Evolutionary conservation across 176 grass and related monocot genomes (phyloP).

Genomic region (Guadua angustifolia): DNA sequence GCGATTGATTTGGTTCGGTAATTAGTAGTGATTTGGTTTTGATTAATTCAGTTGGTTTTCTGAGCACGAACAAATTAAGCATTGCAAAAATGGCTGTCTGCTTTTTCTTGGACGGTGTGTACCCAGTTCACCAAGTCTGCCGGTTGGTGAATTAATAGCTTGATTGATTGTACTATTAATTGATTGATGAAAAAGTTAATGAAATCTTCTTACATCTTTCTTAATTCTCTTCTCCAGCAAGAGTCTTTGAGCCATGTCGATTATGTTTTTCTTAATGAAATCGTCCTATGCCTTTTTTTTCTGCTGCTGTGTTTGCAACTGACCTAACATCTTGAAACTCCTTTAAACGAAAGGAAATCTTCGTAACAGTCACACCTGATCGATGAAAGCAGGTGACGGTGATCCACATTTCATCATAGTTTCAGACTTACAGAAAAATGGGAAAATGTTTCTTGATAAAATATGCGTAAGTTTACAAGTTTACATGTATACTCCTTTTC

Average conservation of each 20-base stretch:
- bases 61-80: constrained; percentile 36
- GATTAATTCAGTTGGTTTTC: constrained; percentile 46
- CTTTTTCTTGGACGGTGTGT: constrained; percentile 66
- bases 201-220: constrained; percentile 22
- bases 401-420: background rate
- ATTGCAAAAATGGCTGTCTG: constrained; percentile 48
- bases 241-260: constrained; percentile 32
- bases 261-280: background rate
- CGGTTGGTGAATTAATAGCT: constrained; percentile 53
- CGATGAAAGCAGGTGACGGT: background rate
- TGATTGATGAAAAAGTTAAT: constrained; percentile 47
- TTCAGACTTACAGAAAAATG: background rate
- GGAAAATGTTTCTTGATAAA: background rate
- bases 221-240: constrained; percentile 22
- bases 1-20: constrained; percentile 35
- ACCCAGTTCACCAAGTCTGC: constrained; percentile 56
- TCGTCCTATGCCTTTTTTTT: background rate
- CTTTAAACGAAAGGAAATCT: constrained; percentile 39
- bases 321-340: constrained; percentile 36
- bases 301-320: constrained; percentile 11
- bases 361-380: constrained; percentile 25
- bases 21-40: constrained; percentile 20
- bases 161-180: constrained; percentile 58
- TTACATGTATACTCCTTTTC: background rate
- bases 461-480: background rate